Evolutionary conservation across 805 yeast genomes (phyloP).

Genomic region (Wickerhamomyces rabaulensis): DNA sequence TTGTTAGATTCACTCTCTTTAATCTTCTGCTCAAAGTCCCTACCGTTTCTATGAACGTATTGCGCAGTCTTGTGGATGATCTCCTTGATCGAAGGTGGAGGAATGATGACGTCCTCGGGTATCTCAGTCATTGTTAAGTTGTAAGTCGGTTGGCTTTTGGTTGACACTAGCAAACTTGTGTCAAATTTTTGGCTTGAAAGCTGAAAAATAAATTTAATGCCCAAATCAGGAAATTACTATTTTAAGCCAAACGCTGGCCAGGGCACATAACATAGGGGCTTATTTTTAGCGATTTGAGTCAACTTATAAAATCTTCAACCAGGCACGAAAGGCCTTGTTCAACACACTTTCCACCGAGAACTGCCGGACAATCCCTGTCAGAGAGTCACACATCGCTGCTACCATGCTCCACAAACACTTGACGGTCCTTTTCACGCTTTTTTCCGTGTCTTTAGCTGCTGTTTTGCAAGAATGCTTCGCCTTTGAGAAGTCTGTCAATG

Average conservation of each 20-base stretch:
- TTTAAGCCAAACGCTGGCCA: background rate
- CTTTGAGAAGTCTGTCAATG: constrained; percentile 26
- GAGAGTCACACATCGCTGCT: background rate
- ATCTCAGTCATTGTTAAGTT: constrained; percentile 18
- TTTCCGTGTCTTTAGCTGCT: background rate
- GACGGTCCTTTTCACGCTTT: background rate
- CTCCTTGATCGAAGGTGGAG: constrained; percentile 46
- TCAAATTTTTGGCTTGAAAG: background rate
- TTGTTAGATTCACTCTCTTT: constrained; percentile 38
- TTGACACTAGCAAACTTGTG: background rate
- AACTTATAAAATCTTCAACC: too few relatives aligned
- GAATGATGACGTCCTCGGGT: constrained; percentile 42
- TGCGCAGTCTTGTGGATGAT: constrained; percentile 68
- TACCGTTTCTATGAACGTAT: constrained; percentile 66
- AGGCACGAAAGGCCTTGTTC: too few relatives aligned
- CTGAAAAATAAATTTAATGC: background rate
- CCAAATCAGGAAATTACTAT: background rate
- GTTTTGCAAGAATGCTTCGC: background rate
- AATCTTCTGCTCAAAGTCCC: constrained; percentile 56
- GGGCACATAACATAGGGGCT: background rate
- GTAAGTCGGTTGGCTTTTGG: too few relatives aligned
- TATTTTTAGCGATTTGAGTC: too few relatives aligned
- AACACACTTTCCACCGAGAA: too few relatives aligned
- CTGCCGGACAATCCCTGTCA: background rate
- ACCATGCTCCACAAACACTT: background rate